Conservation (phyloP, 2,329 filamentous ascomycete species). For the Lecanicillium sp. region DNA sequence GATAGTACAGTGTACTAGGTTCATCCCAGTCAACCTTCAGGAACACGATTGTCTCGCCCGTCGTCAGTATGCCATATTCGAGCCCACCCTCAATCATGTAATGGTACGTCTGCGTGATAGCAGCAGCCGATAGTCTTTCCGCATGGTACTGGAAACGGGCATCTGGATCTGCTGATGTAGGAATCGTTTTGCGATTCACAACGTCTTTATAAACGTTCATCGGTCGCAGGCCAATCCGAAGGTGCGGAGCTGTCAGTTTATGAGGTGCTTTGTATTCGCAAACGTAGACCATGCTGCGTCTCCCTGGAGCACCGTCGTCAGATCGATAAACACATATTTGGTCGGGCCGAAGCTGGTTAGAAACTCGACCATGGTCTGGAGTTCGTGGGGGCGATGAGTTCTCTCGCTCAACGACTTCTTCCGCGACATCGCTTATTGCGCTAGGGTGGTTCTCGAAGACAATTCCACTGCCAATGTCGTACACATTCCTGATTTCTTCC, state of each 20-base stretch:
- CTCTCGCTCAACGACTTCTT: constrained; percentile 19
- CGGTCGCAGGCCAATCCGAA: constrained; percentile 31
- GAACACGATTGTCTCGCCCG: constrained; percentile 35
- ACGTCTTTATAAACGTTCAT: constrained; percentile 34
- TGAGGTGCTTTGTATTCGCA: constrained; percentile 40
- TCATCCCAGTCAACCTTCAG: constrained; percentile 24
- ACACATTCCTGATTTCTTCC: constrained; percentile 12
- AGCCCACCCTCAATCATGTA: constrained; percentile 41
- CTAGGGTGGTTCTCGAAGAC: constrained; percentile 23
- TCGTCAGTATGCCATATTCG: constrained; percentile 33
- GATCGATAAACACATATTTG: constrained; percentile 22
- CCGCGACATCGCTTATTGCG: constrained; percentile 17
- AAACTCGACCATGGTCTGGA: constrained; percentile 11
- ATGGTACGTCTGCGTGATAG: constrained; percentile 38
- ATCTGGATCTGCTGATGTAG: constrained; percentile 16
- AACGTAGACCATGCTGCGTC: constrained; percentile 20
- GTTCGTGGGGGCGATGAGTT: constrained; percentile 11
- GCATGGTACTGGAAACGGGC: constrained; percentile 26
- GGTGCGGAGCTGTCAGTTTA: constrained; percentile 33
- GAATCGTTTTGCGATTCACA: constrained; percentile 17
- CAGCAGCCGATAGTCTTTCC: constrained; percentile 29
- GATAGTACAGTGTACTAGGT: constrained; percentile 5
- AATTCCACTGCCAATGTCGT: constrained; percentile 20
- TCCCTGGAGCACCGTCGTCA: constrained; percentile 4
- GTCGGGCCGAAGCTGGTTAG: constrained; percentile 20